These are phyloP conservation scores for Geum urbanum DNA, from an alignment of 306 rosid species.

Conservation along the genomic window DNA sequence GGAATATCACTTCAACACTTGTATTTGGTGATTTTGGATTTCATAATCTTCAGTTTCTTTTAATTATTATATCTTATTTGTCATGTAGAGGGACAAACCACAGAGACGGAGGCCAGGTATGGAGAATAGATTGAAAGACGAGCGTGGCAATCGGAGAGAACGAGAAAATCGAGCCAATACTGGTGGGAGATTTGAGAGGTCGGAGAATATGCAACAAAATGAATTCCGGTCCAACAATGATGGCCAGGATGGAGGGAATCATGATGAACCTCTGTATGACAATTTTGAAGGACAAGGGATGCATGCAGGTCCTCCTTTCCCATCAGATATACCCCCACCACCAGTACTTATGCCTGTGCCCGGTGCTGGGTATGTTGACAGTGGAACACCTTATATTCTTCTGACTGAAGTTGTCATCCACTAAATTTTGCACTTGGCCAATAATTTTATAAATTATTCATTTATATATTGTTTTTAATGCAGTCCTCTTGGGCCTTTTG, in stretches of 20 bases:
- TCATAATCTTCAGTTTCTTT: no score
- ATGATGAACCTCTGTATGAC: constrained; percentile 82
- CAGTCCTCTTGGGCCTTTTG: constrained; percentile 98
- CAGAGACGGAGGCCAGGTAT: constrained; percentile 64
- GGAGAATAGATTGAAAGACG: constrained; percentile 80
- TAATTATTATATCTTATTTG: background rate
- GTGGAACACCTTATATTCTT: background rate
- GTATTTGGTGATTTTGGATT: no score
- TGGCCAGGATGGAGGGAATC: constrained; percentile 64
- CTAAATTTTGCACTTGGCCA: background rate
- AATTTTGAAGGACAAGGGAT: constrained; percentile 59
- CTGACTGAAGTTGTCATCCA: background rate
- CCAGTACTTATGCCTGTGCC: constrained; percentile 98
- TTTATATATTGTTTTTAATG: constrained; percentile 12
- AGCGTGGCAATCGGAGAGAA: constrained; percentile 78
- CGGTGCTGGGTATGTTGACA: constrained; percentile 87
- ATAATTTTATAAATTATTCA: constrained; percentile 1
- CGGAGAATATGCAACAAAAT: constrained; percentile 57
- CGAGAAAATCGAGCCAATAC: constrained; percentile 63
- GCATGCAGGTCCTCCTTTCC: constrained; percentile 61
- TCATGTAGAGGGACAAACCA: constrained; percentile 68
- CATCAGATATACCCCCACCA: constrained; percentile 80
- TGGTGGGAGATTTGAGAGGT: constrained; percentile 60
- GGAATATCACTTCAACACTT: no score
- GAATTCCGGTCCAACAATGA: constrained; percentile 62